These are phyloP conservation scores for Hymenoscyphus linearis DNA, from an alignment of 2,329 filamentous ascomycete species.

Conservation along the genomic window DNA sequence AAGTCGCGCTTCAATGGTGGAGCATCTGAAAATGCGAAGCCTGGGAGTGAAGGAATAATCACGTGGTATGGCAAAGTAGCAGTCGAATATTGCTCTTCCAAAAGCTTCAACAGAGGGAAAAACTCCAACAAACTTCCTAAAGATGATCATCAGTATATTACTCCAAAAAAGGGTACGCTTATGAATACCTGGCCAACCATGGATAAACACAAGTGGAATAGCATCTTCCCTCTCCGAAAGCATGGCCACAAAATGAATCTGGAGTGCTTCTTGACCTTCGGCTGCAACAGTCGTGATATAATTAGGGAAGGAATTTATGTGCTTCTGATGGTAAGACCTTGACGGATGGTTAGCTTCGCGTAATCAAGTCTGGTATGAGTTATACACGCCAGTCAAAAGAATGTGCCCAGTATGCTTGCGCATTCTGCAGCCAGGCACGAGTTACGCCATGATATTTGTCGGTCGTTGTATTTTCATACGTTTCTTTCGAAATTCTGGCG, in stretches of 20 bases:
- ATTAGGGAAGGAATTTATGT: slow-evolving; percentile 15
- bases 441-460: slow-evolving; percentile 12
- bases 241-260: slow-evolving; percentile 18
- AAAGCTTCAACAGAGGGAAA: slow-evolving; percentile 42
- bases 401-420: slow-evolving; percentile 10
- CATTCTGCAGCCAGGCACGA: slow-evolving; percentile 12
- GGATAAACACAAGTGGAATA: slow-evolving; percentile 16
- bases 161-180: not conserved
- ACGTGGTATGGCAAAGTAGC: slow-evolving; percentile 29
- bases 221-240: slow-evolving; percentile 18
- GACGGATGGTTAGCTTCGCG: slow-evolving; percentile 5
- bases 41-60: slow-evolving; percentile 21
- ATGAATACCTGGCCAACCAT: slow-evolving; percentile 19
- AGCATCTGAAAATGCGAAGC: slow-evolving; percentile 17
- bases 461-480: slow-evolving; percentile 13
- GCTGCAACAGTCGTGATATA: slow-evolving; percentile 8
- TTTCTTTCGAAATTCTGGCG: slow-evolving; percentile 12
- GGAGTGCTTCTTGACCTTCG: not conserved
- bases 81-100: slow-evolving; percentile 44
- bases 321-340: slow-evolving; percentile 9
- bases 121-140: slow-evolving; percentile 47
- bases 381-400: slow-evolving; percentile 19
- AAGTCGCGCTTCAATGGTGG: slow-evolving; percentile 29
- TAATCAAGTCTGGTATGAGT: slow-evolving; percentile 19
- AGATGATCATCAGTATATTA: not conserved